Evolutionary conservation across 2,329 filamentous ascomycete species (phyloP).

Genomic region (Reticulascus tulasneorum): DNA sequence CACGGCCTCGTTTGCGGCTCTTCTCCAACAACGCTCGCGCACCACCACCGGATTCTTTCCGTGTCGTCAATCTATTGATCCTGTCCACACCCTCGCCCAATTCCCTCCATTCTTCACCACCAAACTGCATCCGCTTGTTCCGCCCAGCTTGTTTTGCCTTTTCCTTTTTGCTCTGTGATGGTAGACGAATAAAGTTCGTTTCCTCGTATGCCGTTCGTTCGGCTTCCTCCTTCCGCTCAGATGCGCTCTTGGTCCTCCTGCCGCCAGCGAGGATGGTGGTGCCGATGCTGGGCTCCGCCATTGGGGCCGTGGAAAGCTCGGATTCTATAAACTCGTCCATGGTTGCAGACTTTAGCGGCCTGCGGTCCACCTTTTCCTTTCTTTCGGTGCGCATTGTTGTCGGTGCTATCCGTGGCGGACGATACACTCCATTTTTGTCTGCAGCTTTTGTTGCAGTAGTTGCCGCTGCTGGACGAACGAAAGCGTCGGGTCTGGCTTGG

Average conservation of each 20-base stretch:
- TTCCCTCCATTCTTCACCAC: slow-evolving; percentile 89
- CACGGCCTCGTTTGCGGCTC: slow-evolving; percentile 75
- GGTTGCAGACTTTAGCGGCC: slow-evolving; percentile 70
- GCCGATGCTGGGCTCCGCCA: slow-evolving; percentile 86
- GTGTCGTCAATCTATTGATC: slow-evolving; percentile 77
- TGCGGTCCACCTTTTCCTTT: slow-evolving; percentile 57
- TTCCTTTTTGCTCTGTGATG: slow-evolving; percentile 85
- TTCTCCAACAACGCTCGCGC: slow-evolving; percentile 68
- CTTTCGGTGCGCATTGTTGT: slow-evolving; percentile 74
- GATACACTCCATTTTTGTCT: slow-evolving; percentile 67
- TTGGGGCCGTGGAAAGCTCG: slow-evolving; percentile 76
- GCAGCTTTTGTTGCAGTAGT: slow-evolving; percentile 23
- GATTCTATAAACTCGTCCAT: slow-evolving; percentile 88
- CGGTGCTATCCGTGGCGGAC: slow-evolving; percentile 82
- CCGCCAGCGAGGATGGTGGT: slow-evolving; percentile 81
- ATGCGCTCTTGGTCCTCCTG: slow-evolving; percentile 70
- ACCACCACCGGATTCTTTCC: slow-evolving; percentile 53
- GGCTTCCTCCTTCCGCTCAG: slow-evolving; percentile 71
- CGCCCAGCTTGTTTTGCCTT: slow-evolving; percentile 56
- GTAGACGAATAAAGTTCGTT: slow-evolving; percentile 82
- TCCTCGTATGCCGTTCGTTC: slow-evolving; percentile 88
- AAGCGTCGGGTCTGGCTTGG: slow-evolving; percentile 26
- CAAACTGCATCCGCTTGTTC: slow-evolving; percentile 62
- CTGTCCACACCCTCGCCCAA: slow-evolving; percentile 82
- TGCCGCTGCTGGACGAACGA: slow-evolving; percentile 28